phyloP scores from a whole-genome alignment of 176 grass and related monocot species.

The Guadua angustifolia region DNA sequence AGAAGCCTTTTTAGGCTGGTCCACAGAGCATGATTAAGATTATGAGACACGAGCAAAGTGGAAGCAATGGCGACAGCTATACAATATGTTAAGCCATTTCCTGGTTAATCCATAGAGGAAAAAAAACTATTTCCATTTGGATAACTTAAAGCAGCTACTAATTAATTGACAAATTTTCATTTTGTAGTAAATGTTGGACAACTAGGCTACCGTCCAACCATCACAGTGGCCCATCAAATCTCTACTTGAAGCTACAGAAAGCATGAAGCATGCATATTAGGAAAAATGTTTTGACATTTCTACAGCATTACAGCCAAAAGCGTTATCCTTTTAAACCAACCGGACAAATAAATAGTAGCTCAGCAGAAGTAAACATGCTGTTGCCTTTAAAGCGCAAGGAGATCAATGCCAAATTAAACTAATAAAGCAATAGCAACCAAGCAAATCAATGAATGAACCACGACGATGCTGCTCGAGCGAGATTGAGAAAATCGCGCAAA shows the following conservation, averaged over 20 bases:
- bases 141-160: background rate
- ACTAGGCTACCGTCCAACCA: conserved; percentile 23
- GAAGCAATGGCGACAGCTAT: background rate
- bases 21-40: background rate
- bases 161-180: background rate
- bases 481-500: background rate
- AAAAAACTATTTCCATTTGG: background rate
- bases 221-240: conserved; percentile 4
- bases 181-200: background rate
- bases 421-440: conserved; percentile 19
- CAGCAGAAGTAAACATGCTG: conserved; percentile 40
- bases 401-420: conserved; percentile 36
- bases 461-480: conserved; percentile 15
- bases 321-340: conserved; percentile 14
- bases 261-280: background rate
- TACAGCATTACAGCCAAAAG: conserved; percentile 26
- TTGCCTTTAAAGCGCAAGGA: conserved; percentile 34
- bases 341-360: conserved; percentile 34
- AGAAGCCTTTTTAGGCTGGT: background rate
- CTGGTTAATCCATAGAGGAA: background rate
- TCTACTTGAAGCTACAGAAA: conserved; percentile 5
- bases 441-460: conserved; percentile 32
- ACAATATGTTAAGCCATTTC: conserved; percentile 30
- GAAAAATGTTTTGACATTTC: conserved; percentile 2
- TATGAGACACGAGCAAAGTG: background rate